Percentiles rank a stretch among this genome's conserved stretches.
Evolutionary conservation across 169 alveolate species (phyloP).

Genomic region (Eimeria sp.): DNA sequence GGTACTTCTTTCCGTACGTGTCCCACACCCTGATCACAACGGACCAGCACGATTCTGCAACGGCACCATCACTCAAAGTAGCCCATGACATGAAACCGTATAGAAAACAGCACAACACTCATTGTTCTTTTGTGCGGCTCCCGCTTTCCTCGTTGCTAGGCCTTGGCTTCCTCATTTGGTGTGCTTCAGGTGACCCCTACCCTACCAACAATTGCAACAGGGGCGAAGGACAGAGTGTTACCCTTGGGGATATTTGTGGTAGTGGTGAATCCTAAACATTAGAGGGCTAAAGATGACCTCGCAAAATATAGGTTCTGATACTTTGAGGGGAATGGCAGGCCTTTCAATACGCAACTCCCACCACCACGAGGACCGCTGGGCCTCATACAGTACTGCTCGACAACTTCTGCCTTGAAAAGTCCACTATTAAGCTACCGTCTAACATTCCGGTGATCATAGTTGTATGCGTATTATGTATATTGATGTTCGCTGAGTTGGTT

Average conservation of each 20-base stretch:
- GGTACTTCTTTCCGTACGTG: not conserved
- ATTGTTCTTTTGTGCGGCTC: not conserved
- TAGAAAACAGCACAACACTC: not conserved
- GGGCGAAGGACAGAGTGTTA: not conserved
- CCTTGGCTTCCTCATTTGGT: not conserved
- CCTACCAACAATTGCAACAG: not conserved
- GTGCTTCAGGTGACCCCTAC: not conserved
- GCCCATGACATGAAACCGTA: not conserved
- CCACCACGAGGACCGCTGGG: not conserved
- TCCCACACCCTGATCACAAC: not conserved
- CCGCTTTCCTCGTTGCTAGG: not conserved
- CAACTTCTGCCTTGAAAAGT: not conserved
- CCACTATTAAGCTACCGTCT: not conserved
- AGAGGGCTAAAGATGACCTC: not conserved
- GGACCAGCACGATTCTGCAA: not conserved
- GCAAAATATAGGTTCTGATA: not conserved
- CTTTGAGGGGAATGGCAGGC: not conserved
- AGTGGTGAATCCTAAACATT: not conserved
- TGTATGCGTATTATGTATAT: no score
- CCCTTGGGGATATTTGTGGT: not conserved
- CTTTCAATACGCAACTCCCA: no score
- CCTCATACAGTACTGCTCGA: no score
- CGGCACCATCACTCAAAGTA: not conserved
- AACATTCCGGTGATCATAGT: no score
- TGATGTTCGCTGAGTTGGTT: no score